Evolutionary conservation across 352 stramenopile genomes (phyloP).

Genomic region (Globisporangium radiosum): DNA sequence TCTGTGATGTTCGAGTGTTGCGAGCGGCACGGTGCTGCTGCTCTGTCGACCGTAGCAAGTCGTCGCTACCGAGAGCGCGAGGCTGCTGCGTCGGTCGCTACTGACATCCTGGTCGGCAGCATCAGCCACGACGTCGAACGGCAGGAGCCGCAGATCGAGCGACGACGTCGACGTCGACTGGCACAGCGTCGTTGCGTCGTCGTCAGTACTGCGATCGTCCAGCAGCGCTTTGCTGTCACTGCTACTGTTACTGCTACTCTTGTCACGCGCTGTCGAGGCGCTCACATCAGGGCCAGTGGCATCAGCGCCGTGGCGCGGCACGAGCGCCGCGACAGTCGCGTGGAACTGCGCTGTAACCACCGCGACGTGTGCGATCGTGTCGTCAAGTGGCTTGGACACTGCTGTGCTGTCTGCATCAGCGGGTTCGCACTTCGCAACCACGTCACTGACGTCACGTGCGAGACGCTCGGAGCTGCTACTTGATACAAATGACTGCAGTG

Average conservation of each 20-base stretch:
- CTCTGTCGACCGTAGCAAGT: too few species aligned
- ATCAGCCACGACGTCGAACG: constrained; percentile 8
- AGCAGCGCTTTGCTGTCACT: neutral
- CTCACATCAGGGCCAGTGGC: neutral
- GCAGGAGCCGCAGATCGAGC: constrained; percentile 12
- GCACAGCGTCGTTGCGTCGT: neutral
- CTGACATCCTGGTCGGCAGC: neutral
- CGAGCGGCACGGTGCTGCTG: neutral
- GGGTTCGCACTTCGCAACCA: neutral
- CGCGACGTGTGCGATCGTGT: constrained; percentile 8
- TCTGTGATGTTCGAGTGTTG: too few species aligned
- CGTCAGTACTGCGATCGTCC: too few species aligned
- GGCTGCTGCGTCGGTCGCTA: neutral
- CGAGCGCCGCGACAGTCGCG: constrained; percentile 1
- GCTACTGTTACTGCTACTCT: neutral
- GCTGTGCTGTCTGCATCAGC: neutral
- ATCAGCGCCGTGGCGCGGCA: neutral
- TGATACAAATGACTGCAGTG: neutral
- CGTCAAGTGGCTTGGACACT: constrained; percentile 1
- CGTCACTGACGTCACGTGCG: neutral
- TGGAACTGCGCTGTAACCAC: constrained; percentile 6
- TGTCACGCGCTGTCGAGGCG: neutral
- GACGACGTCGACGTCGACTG: constrained; percentile 16
- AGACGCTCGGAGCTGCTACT: neutral
- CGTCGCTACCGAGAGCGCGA: too few species aligned